Base-by-base conservation (phyloP, 345 rosid species). In the Cardamine chenopodiifolia region DNA sequence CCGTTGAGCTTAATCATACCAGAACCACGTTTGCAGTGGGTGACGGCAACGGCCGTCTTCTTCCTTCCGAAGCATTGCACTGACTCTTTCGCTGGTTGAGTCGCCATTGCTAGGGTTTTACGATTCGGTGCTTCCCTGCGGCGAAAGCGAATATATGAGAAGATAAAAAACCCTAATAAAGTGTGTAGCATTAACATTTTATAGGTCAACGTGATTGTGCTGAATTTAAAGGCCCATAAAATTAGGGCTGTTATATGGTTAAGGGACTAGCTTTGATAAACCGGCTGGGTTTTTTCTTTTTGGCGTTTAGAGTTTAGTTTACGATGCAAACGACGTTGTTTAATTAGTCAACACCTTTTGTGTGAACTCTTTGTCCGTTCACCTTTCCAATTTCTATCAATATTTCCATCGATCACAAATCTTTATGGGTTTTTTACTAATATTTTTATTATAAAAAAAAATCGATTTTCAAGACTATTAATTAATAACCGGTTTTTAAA, bases 41-140 rank as follows among this genome's bases (percentile, higher is more conserved):
- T 89, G 39, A 89, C 92, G 8, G 97, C 97, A 0, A 87, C 92
- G 0, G 97, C 97, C 20, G 89, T 91, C 80, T 91, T 89, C 89
- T 91, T 91, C 37, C 92, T 86, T 29, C 97, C 97, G 83, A 87
- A 89, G 75, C 94, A 89, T 56, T 91, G 97, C 17, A 89, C 94
- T 1, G 90, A 82, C 48, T 84, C 80, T 17, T 42, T 47, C 44
- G 85, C 66, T 40, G 79, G 52, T 71, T 71, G 58, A 2, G 87
- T 74, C 74, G 90, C 88, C 82, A 84, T 82, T 9, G 63, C 78
- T 74, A 54, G 50, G 65, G 57, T 31, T 75, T 50, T 61, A 4
- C 10, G 64, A 32, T 61, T 68, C 23, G 19, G 25, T 29, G 55
- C 61, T 75, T 7, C 17, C 72, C 62, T 69, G 70, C 79, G n/a